phyloP scores from a whole-genome alignment of 2,329 filamentous ascomycete species.

The Trematosphaeria pertusa region DNA sequence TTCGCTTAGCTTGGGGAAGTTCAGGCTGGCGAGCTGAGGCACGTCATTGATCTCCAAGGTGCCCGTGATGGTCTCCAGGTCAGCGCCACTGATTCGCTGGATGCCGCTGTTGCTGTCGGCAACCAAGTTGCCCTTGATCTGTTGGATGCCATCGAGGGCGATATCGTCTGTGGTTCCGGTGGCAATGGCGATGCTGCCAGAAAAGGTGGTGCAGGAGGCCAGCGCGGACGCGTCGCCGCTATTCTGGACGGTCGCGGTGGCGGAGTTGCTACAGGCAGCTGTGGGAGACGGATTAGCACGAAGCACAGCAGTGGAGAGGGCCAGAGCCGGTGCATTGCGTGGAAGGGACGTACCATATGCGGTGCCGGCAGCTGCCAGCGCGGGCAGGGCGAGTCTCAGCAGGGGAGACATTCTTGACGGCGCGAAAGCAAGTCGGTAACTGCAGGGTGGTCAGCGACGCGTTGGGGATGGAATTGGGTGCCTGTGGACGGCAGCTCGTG shows the following conservation, averaged over 20 bases:
- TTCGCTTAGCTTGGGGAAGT: conserved; percentile 68
- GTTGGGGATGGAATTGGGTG: conserved; percentile 21
- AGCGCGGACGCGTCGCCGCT: conserved; percentile 67
- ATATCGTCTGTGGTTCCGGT: conserved; percentile 64
- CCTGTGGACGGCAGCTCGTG: conserved; percentile 9
- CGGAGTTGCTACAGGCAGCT: conserved; percentile 52
- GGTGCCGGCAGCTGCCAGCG: conserved; percentile 60
- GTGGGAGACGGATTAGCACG: conserved; percentile 23
- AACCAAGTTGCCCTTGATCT: conserved; percentile 65
- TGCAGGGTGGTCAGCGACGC: conserved; percentile 33
- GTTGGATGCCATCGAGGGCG: conserved; percentile 66
- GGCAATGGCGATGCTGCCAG: conserved; percentile 72
- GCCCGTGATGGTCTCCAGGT: conserved; percentile 71
- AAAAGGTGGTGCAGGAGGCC: conserved; percentile 69
- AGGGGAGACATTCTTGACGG: conserved; percentile 56
- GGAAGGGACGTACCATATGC: conserved; percentile 57
- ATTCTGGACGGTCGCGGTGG: conserved; percentile 65
- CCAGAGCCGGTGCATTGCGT: too few species aligned
- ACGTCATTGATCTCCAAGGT: conserved; percentile 73
- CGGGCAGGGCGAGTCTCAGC: conserved; percentile 63
- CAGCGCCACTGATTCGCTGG: conserved; percentile 66
- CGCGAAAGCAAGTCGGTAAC: conserved; percentile 28
- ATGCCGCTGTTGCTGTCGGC: conserved; percentile 65
- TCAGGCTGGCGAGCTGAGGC: conserved; percentile 71
- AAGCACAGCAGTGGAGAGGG: conserved; percentile 3